These are phyloP conservation scores for Neurospora sp. DNA, from an alignment of 495 filamentous ascomycete genomes.

Conservation along the genomic window DNA sequence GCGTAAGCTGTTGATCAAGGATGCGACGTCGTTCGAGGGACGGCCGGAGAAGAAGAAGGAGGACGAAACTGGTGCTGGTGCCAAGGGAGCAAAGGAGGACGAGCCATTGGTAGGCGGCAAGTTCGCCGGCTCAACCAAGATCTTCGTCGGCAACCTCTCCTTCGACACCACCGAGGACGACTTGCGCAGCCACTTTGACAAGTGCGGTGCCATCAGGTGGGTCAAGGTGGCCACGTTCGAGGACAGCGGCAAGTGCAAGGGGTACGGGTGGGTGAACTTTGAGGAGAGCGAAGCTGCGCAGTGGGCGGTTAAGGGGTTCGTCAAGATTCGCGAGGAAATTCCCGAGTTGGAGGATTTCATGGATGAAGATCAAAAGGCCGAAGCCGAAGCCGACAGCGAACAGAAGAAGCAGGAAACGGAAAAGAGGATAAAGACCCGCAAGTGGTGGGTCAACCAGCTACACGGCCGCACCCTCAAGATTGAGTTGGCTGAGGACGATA, in stretches of 20 bases:
- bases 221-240: slow-evolving; percentile 90
- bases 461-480: slow-evolving; percentile 70
- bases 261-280: slow-evolving; percentile 91
- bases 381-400: slow-evolving; percentile 18
- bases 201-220: slow-evolving; percentile 69
- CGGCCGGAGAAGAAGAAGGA: slow-evolving; percentile 44
- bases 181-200: slow-evolving; percentile 65
- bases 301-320: slow-evolving; percentile 73
- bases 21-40: slow-evolving; percentile 75
- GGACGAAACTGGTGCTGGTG: slow-evolving; percentile 9
- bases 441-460: slow-evolving; percentile 75
- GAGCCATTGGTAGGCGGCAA: slow-evolving; percentile 10
- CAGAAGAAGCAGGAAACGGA: slow-evolving; percentile 9
- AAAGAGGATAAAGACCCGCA: slow-evolving; percentile 50
- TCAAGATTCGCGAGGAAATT: slow-evolving; percentile 49
- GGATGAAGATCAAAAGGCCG: slow-evolving; percentile 40
- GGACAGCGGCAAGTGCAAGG: slow-evolving; percentile 95
- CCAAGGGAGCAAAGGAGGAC: slow-evolving; percentile 16
- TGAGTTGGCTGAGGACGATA: slow-evolving; percentile 88
- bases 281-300: slow-evolving; percentile 62
- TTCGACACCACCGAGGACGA: slow-evolving; percentile 79
- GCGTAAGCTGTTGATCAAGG: slow-evolving; percentile 82
- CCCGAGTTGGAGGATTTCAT: slow-evolving; percentile 48
- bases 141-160: slow-evolving; percentile 87
- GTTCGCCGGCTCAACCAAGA: slow-evolving; percentile 45